Percentiles rank a stretch among this genome's conserved stretches.
phyloP scores from a whole-genome alignment of 2,329 filamentous ascomycete genomes.

The Fusarium agapanthi region DNA sequence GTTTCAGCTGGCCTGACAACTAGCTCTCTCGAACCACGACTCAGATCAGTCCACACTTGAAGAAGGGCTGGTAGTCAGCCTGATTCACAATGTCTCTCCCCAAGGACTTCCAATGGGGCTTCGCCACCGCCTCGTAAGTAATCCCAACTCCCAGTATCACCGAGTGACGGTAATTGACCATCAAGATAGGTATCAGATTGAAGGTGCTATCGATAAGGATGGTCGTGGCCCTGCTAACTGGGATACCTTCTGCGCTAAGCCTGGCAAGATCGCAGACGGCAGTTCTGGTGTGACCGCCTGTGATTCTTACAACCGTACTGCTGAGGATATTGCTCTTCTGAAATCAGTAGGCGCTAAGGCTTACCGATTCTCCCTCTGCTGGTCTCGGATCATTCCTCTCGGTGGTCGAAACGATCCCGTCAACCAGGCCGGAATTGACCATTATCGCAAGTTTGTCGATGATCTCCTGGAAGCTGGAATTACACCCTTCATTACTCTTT shows the following conservation, averaged over 20 bases:
- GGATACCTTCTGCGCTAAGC: constrained; percentile 85
- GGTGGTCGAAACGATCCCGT: constrained; percentile 83
- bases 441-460: constrained; percentile 82
- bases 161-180: constrained; percentile 25
- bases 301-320: constrained; percentile 84
- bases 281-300: constrained; percentile 80
- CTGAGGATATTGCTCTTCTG: constrained; percentile 79
- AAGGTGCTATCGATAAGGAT: constrained; percentile 78
- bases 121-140: constrained; percentile 79
- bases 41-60: neutral
- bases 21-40: neutral
- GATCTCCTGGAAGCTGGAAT: constrained; percentile 81
- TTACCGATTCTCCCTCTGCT: constrained; percentile 88
- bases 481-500: constrained; percentile 81
- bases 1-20: constrained; percentile 9
- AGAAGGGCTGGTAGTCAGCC: constrained; percentile 1
- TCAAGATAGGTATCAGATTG: constrained; percentile 81
- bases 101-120: constrained; percentile 80
- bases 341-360: constrained; percentile 76
- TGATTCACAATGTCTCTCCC: constrained; percentile 57
- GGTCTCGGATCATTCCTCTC: constrained; percentile 85
- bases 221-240: constrained; percentile 86
- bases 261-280: constrained; percentile 84
- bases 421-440: constrained; percentile 79
- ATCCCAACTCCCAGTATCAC: constrained; percentile 3